Base-by-base conservation (phyloP, 2,329 filamentous ascomycete genomes). In the Trichoderma brevicompactum region DNA sequence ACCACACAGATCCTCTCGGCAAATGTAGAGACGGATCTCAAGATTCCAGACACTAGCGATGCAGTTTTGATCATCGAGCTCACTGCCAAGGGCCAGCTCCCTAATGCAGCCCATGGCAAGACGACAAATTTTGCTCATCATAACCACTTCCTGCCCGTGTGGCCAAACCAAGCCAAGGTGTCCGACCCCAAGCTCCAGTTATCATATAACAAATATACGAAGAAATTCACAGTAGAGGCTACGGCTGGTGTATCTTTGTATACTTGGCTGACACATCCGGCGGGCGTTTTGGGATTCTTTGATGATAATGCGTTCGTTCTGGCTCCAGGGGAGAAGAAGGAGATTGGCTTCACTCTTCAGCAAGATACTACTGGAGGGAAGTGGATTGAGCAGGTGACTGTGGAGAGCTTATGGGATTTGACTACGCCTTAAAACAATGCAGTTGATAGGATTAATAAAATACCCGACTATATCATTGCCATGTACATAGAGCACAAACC, bases 291-390 rank as follows among this genome's bases (percentile, higher is more conserved):
- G 50, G 67, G 68, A 6, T 69, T 69, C 56, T 69, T 69, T 19
- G 65, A 69, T 3, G 67, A 69, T 13, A 69, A 69, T 46, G 67
- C 67, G 4, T 69, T 69, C 50, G 60, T 69, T 13, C 38, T 69
- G 17, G 17, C 43, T 1, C 68, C 67, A 0, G 67, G 67, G 0
- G 54, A 68, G 52, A 69, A 68, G 60, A 68, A 43, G 23, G 60
- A 68, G 23, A 50, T 69, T 65, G 67, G 64, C 0, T 69, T 69
- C 23, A 67, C 48, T 3, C 36, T 68, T 40, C 68, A 69, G 49
- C 19, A 64, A 50, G 67, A 65, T 23, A 60, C 44, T 0, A 64
- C 66, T 0, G 59, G 58, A 15, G 58, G 53, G n/a, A 60, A 56
- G 54, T 69, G 68, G 68, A 49, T 59, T 28, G 65, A 68, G 9